phyloP scores from a whole-genome alignment of 2,329 filamentous ascomycete species.

The Neofusicoccum ribis region DNA sequence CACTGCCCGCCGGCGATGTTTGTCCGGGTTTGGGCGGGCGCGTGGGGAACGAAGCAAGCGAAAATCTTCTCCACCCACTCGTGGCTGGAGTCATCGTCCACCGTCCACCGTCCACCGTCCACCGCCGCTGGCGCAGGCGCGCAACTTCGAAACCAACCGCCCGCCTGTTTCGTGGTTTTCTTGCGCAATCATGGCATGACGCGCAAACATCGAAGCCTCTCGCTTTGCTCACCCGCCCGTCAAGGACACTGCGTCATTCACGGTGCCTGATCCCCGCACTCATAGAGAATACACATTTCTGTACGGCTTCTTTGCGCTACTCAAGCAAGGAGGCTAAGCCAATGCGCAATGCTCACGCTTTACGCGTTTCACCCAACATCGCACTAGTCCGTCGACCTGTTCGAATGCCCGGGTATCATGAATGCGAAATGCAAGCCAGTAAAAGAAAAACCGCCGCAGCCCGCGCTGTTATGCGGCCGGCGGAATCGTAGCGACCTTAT shows the following conservation, averaged over 20 bases:
- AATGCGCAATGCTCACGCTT: not conserved
- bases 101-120: no score
- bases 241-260: no score
- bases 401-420: constrained; percentile 14
- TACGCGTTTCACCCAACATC: constrained; percentile 10
- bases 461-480: not conserved
- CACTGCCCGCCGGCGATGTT: not conserved
- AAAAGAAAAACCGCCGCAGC: not conserved
- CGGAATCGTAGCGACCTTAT: not conserved
- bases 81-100: not conserved
- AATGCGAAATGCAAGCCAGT: not conserved
- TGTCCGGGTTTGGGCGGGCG: constrained; percentile 8
- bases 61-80: constrained; percentile 13
- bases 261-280: no score
- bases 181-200: no score
- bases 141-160: no score
- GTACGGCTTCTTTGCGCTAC: not conserved
- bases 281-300: not conserved
- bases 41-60: constrained; percentile 3
- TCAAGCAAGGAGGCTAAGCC: not conserved
- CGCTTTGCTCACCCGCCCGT: no score
- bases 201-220: no score
- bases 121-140: not conserved
- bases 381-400: constrained; percentile 11
- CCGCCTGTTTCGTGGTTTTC: not conserved